Evolutionary conservation across 306 rosid genomes (phyloP).

Genomic region (Vigna nakashimae): DNA sequence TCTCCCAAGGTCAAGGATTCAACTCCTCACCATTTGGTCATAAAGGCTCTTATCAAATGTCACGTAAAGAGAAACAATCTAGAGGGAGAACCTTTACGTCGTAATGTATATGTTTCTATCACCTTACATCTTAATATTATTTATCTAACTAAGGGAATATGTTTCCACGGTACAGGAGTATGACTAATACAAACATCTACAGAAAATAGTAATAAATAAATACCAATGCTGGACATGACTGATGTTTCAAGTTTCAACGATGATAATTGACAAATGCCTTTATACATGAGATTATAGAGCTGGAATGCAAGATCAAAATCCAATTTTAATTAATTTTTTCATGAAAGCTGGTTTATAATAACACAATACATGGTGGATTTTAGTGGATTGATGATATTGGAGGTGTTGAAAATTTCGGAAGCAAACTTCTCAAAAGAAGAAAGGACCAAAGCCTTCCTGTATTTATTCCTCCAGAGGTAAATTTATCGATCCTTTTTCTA

Average conservation of each 20-base stretch:
- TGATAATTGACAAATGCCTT: constrained; percentile 36
- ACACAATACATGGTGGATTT: constrained; percentile 40
- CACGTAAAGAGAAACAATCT: constrained; percentile 19
- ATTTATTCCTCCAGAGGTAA: constrained; percentile 88
- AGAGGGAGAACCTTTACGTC: constrained; percentile 11
- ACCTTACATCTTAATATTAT: constrained; percentile 29
- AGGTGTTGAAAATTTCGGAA: constrained; percentile 78
- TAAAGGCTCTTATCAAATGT: neutral
- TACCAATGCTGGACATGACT: constrained; percentile 1
- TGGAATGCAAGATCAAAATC: constrained; percentile 28
- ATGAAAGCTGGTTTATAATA: constrained; percentile 20
- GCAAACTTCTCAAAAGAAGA: constrained; percentile 65
- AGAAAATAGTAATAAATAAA: constrained; percentile 16
- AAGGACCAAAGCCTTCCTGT: constrained; percentile 76
- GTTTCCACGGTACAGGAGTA: neutral
- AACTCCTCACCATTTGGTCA: constrained; percentile 3
- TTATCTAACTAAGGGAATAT: constrained; percentile 12
- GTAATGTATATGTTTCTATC: neutral
- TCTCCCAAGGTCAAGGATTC: neutral
- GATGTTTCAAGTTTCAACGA: constrained; percentile 24
- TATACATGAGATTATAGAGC: neutral
- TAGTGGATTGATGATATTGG: constrained; percentile 96
- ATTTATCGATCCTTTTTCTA: constrained; percentile 30
- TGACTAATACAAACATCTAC: constrained; percentile 2
- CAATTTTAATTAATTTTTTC: neutral